Evolutionary conservation across 2,329 filamentous ascomycete genomes (phyloP), one percentile per base, ranked within the genome.

Genomic region (Epichloe gansuensis): DNA sequence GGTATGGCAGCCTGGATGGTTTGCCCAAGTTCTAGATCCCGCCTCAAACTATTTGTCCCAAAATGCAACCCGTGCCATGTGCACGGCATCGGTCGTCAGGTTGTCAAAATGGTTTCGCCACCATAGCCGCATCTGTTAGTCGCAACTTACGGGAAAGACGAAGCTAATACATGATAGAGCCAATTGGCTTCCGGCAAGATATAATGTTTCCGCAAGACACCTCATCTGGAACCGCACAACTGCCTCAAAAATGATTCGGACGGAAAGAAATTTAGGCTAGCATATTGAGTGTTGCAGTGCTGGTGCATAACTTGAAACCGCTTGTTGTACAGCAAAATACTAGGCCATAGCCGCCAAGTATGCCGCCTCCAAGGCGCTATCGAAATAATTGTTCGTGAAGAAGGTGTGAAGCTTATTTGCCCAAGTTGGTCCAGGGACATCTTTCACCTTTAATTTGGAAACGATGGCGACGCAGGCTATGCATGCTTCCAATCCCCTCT

Each of bases 131-230:
- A n/a, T 28, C 23, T 48, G 6, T 49, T n/a, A 13, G 12, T 15
- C 35, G 23, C 5, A 23, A 17, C 11, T 8, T 5, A 17, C 21
- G 12, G 67, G 68, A 67, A 72, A 65, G 61, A 56, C 56, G 64
- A 72, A 72, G 70, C 70, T 69, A 71, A 66, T 60, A 59, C 60
- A 67, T 65, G 48, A 60, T 63, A 63, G 63, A 64, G 58, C 15
- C 37, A 37, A 49, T 11, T 34, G 37, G 31, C 46, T 48, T 37
- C 52, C 25, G n/a, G 50, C 23, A 28, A 50, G 39, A n/a, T 9
- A 41, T 23, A 45, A 35, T 28, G 25, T 23, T 34, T 17, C 12
- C 23, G 34, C 43, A 35, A 21, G 23, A 45, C 21, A 35, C 39
- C 35, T 44, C 31, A 31, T 17, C 23, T 34, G 38, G 31, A 46